Percentiles rank a stretch among this genome's conserved stretches.
Conservation (phyloP, 2,329 filamentous ascomycete species). For the Hypoxylon rubiginosum region DNA sequence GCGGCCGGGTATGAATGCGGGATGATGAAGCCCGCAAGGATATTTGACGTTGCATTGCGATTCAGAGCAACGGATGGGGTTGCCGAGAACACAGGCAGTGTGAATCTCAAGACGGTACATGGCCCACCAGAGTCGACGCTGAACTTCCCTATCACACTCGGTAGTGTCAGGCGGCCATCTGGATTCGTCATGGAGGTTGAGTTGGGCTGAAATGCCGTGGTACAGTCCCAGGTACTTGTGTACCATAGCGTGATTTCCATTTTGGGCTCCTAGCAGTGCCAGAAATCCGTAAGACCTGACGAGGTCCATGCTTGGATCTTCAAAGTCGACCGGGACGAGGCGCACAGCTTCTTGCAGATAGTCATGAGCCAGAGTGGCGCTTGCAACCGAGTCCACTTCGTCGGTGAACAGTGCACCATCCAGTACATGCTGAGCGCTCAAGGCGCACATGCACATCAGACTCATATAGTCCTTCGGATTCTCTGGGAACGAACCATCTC, state of each 20-base stretch:
- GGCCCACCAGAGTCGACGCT: constrained; percentile 4
- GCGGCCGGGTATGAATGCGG: background rate
- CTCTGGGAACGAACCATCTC: background rate
- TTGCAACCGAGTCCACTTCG: background rate
- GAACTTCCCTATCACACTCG: constrained; percentile 2
- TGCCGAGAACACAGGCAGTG: background rate
- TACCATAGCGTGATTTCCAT: constrained; percentile 1
- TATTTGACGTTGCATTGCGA: constrained; percentile 3
- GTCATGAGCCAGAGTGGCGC: constrained; percentile 3
- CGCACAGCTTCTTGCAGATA: constrained; percentile 9
- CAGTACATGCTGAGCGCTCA: constrained; percentile 1
- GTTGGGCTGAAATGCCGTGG: background rate
- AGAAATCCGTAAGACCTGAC: constrained; percentile 3
- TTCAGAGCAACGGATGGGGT: background rate
- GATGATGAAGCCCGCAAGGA: constrained; percentile 4
- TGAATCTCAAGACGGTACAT: constrained; percentile 1
- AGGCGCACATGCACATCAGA: constrained; percentile 7
- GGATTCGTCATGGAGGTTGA: background rate
- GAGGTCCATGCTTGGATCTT: background rate
- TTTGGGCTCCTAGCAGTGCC: background rate
- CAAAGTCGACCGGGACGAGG: background rate
- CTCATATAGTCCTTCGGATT: constrained; percentile 1
- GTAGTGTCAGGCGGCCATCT: background rate
- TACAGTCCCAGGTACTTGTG: background rate
- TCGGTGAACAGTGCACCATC: constrained; percentile 4